phyloP scores from a whole-genome alignment of 805 yeast genomes.

The Candida chauliodis region DNA sequence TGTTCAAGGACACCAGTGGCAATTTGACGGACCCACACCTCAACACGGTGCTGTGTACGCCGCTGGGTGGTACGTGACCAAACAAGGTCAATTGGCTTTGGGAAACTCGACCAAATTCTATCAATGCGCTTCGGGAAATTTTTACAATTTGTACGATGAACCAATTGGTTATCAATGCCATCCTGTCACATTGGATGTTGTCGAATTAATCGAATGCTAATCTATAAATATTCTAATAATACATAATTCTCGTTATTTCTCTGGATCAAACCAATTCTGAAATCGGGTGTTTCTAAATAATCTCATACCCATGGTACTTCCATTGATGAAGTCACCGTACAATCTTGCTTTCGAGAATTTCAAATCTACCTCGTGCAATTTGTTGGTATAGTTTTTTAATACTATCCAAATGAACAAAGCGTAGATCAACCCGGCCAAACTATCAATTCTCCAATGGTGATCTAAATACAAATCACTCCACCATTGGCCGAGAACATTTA shows the following conservation, averaged over 20 bases:
- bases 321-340: slow-evolving; percentile 35
- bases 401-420: slow-evolving; percentile 43
- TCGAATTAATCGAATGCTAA: slow-evolving; percentile 31
- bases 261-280: slow-evolving; percentile 53
- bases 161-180: slow-evolving; percentile 32
- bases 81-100: slow-evolving; percentile 29
- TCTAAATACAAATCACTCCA: slow-evolving; percentile 74
- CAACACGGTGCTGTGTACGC: slow-evolving; percentile 37
- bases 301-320: slow-evolving; percentile 62
- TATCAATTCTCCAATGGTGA: slow-evolving; percentile 68
- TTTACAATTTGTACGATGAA: slow-evolving; percentile 34
- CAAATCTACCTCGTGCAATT: slow-evolving; percentile 31
- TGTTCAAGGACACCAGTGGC: slow-evolving; percentile 36
- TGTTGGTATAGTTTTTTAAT: slow-evolving; percentile 27
- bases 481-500: slow-evolving; percentile 58
- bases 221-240: neutral
- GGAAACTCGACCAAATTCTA: slow-evolving; percentile 30
- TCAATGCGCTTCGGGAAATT: slow-evolving; percentile 40
- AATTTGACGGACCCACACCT: slow-evolving; percentile 41
- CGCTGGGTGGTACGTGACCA: slow-evolving; percentile 37
- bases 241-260: slow-evolving; percentile 22
- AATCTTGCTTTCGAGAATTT: slow-evolving; percentile 10
- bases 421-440: slow-evolving; percentile 53
- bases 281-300: slow-evolving; percentile 48
- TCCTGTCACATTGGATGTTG: slow-evolving; percentile 35